Evolutionary conservation across 345 rosid genomes (phyloP), one percentile per base, ranked within the genome.

Genomic region (Rhodomyrtus tomentosa): DNA sequence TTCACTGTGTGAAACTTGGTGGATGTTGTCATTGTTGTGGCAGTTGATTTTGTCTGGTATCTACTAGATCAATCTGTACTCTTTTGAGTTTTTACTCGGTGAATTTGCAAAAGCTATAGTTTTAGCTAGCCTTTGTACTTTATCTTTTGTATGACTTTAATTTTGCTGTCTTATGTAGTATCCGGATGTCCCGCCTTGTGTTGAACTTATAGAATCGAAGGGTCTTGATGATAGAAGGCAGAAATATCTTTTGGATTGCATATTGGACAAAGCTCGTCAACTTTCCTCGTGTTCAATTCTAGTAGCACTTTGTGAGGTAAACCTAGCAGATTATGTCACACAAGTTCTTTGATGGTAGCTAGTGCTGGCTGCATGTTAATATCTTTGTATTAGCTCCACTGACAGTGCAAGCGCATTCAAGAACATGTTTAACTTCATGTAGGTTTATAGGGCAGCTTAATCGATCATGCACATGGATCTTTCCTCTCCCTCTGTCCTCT

Each of bases 271-370:
- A 90, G 98, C 98, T 52, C 68, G 21, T 54, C 91, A 94, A 55
- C 92, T 94, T 54, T 88, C 94, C 32, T 92, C 96, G 24, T 92
- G 93, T 89, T 90, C 87, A 83, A 94, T 96, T 98, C 93, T 96
- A 52, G 95, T 96, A 72, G 92, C 94, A 81, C 92, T 96, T 82
- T 93, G 96, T 74, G 99, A 96, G 99, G 98, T 96, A 93, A 89
- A 27, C n/a, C 83, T 32, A 38, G 68, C 32, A 80, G 62, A 59
- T 74, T 48, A n/a, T 32, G 29, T 42, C 14, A 36, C 10, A 18
- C 55, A 40, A 52, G 45, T 74, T 20, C 45, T 40, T 16, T 9
- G 22, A 25, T 55, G 83, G 80, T 53, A 53, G 72, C 36, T 68
- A 42, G 55, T 20, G 51, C 84, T 87, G 36, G 50, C n/a, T 45